Base-by-base conservation (phyloP, 2,329 filamentous ascomycete genomes). In the Aphanocladium album region DNA sequence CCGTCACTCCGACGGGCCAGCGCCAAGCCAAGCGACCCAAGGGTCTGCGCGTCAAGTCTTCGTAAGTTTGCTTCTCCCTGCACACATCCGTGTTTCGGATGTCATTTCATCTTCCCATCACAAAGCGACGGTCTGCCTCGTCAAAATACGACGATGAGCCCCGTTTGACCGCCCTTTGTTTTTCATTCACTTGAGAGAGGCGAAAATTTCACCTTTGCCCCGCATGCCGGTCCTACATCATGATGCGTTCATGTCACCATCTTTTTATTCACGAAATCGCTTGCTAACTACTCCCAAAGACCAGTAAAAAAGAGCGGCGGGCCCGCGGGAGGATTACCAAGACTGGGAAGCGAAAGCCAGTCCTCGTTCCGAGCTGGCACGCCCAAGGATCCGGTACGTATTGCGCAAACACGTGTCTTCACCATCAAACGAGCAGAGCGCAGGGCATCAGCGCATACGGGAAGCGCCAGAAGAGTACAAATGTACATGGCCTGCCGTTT, bases 291-390 rank as follows among this genome's bases (percentile, higher is more conserved):
- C 62, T 64, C 46, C 59, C 43, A 65, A 53, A 71, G 89, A 66
- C 89, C 89, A 12, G 70, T 76, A 49, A 93, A 93, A 78, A 91
- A 89, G 77, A 89, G 88, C 73, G 80, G 81, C 63, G 84, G 86
- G 67, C 84, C 85, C 65, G 83, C 86, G 67, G 87, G 87, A 71
- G 89, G 88, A 68, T 80, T 90, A 71, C 83, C 88, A 70, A 84
- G 85, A 68, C 76, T 80, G 67, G 81, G 81, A 77, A 86, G 85
- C 73, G 87, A 88, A 74, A 80, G 84, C 66, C 83, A 80, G 73
- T 84, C 83, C 71, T 84, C 86, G 66, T 76, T 82, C 68, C 79
- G 80, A 70, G 84, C 82, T 74, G 85, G 85, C 73, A 71, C 72
- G 51, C 67, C 73, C 47, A 75, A 76, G 66, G 80, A 80, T 61